Conservation (phyloP, 73 alveolate genomes). For the Blepharisma japonicum region DNA sequence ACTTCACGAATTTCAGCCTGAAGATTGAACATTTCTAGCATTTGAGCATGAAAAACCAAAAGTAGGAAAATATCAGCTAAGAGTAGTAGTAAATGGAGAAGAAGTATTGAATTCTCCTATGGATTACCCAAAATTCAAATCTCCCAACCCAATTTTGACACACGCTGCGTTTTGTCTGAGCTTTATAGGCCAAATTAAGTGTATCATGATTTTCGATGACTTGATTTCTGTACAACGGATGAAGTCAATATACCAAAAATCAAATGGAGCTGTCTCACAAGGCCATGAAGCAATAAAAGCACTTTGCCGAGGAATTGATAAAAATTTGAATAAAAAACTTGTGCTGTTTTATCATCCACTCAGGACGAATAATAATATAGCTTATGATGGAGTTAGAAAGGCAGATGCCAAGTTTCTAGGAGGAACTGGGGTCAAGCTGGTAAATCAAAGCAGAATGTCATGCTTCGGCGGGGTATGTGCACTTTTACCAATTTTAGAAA, state of each 20-base stretch:
- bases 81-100: slow-evolving; percentile 24
- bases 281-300: slow-evolving; percentile 17
- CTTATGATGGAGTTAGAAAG: slow-evolving; percentile 4
- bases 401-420: slow-evolving; percentile 11
- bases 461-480: slow-evolving; percentile 20
- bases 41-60: slow-evolving; percentile 13
- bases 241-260: background rate
- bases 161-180: slow-evolving; percentile 3
- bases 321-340: background rate
- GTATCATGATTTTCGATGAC: slow-evolving; percentile 5
- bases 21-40: slow-evolving; percentile 3
- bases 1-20: slow-evolving; percentile 16
- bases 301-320: background rate
- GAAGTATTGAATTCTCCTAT: slow-evolving; percentile 5
- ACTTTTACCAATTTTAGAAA: slow-evolving; percentile 19
- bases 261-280: background rate
- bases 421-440: background rate
- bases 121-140: background rate
- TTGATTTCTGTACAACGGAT: background rate
- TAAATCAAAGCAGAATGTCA: background rate
- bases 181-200: slow-evolving; percentile 14
- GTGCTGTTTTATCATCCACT: slow-evolving; percentile 8
- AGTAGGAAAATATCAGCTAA: background rate
- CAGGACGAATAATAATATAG: background rate
- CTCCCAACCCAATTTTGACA: background rate